phyloP scores from a whole-genome alignment of 2,329 filamentous ascomycete species.

The Canariomyces notabilis region DNA sequence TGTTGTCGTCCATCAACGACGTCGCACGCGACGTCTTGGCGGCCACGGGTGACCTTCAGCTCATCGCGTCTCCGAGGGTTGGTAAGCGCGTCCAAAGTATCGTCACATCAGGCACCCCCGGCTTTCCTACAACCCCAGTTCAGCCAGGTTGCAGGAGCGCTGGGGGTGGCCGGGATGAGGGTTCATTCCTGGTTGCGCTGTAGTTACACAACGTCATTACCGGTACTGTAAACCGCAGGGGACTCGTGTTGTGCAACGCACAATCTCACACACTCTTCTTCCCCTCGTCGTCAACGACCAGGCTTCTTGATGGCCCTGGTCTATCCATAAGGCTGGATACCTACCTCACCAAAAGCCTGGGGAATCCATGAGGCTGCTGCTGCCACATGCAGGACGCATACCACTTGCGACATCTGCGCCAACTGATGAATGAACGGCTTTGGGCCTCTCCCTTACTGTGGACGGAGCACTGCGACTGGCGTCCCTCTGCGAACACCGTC shows the following conservation, averaged over 20 bases:
- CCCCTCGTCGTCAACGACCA: conserved; percentile 10
- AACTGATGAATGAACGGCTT: background rate
- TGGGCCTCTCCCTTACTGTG: background rate
- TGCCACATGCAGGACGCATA: background rate
- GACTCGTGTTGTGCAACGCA: conserved; percentile 11
- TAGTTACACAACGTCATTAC: too few relatives aligned
- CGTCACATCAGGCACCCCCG: background rate
- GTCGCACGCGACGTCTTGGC: background rate
- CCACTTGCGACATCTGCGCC: background rate
- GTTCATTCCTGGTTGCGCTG: too few relatives aligned
- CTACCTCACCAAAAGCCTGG: background rate
- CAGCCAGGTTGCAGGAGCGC: background rate
- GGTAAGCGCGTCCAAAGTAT: background rate
- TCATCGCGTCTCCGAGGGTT: too few relatives aligned
- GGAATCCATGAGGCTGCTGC: conserved; percentile 7
- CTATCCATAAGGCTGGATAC: conserved; percentile 21
- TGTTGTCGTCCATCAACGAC: background rate
- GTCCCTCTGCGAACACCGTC: background rate
- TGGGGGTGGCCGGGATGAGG: background rate
- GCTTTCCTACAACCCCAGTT: conserved; percentile 9
- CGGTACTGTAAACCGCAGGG: too few relatives aligned
- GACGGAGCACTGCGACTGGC: too few relatives aligned
- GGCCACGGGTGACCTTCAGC: background rate
- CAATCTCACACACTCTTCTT: conserved; percentile 1
- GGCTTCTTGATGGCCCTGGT: conserved; percentile 10